Base-by-base conservation (phyloP, 2,329 filamentous ascomycete species). In the Trichocomaceae sp. region DNA sequence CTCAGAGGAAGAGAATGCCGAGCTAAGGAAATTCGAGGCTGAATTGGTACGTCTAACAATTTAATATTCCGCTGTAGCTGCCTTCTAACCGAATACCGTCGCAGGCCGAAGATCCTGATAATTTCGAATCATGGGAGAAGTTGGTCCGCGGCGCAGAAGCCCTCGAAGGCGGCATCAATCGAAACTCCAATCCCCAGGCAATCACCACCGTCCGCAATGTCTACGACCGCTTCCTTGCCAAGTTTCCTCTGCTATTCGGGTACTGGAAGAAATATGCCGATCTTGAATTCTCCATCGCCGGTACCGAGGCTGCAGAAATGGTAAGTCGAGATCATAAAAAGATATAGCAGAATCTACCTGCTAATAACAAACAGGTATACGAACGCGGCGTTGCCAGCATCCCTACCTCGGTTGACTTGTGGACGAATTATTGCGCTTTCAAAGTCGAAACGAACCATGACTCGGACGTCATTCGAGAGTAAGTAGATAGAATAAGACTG, bases 251-350 rank as follows among this genome's bases (percentile, higher is more conserved):
- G 10, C 83, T 97, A 39, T 99, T 97, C 66, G 93, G 92, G 51
- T 99, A 97, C 77, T 99, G 93, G 93, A 97, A 97, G 78, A 97
- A 96, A 71, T 99, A 97, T 79, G 93, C 93, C 66, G 92, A 97
- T 66, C 80, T 95, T 60, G 93, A 99, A 68, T 99, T 99, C 75
- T 90, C 90, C 50, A 96, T 99, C 61, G 90, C 90, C 4, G 93
- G 93, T 17, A 95, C 93, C 5, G 93, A 99, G 77, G 92, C 92
- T 44, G 93, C 93, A 52, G 93, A 97, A 72, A 95, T 96, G 87
- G 90, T 96, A 72, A 66, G 81, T 13, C 26, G 23, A 51, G 31
- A 8, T 37, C 37, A 26, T 61, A 29, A 63, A 7, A 19, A 26
- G 26, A 2, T 2, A 10, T 5, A 29, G 2, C 9, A 15, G 8